Conservation (phyloP, 2,329 filamentous ascomycete genomes). For the Epichloe gansuensis region DNA sequence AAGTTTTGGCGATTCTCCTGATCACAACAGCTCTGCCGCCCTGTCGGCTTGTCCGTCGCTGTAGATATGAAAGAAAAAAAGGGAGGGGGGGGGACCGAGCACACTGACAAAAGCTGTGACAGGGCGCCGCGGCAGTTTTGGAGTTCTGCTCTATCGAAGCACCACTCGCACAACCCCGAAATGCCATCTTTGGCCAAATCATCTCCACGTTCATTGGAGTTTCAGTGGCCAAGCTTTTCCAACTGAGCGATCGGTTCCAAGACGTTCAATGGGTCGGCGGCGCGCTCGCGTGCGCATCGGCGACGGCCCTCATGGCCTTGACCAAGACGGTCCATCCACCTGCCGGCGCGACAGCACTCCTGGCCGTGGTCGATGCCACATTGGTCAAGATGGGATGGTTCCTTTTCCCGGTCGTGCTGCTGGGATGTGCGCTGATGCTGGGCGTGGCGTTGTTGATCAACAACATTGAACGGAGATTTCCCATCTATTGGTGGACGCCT, state of each 20-base stretch:
- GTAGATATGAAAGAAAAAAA: neutral
- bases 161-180: constrained; percentile 60
- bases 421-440: constrained; percentile 50
- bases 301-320: constrained; percentile 52
- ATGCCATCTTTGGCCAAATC: constrained; percentile 53
- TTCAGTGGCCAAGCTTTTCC: constrained; percentile 51
- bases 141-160: constrained; percentile 61
- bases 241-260: constrained; percentile 31
- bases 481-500: constrained; percentile 58
- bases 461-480: constrained; percentile 55
- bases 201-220: constrained; percentile 49
- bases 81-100: neutral
- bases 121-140: constrained; percentile 66
- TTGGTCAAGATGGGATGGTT: constrained; percentile 53
- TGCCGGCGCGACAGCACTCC: constrained; percentile 58
- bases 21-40: neutral
- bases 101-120: neutral
- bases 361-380: constrained; percentile 48
- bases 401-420: constrained; percentile 47
- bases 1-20: constrained; percentile 19
- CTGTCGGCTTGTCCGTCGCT: too few relatives aligned
- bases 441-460: constrained; percentile 50
- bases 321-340: constrained; percentile 65
- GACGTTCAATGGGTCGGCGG: constrained; percentile 50
- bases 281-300: constrained; percentile 49